A percentile compares a stretch with the other conserved stretches of the same genome.
These are phyloP conservation scores for Backusella sp. DNA, from an alignment of 192 early-diverging fungal genomes.

Conservation along the genomic window DNA sequence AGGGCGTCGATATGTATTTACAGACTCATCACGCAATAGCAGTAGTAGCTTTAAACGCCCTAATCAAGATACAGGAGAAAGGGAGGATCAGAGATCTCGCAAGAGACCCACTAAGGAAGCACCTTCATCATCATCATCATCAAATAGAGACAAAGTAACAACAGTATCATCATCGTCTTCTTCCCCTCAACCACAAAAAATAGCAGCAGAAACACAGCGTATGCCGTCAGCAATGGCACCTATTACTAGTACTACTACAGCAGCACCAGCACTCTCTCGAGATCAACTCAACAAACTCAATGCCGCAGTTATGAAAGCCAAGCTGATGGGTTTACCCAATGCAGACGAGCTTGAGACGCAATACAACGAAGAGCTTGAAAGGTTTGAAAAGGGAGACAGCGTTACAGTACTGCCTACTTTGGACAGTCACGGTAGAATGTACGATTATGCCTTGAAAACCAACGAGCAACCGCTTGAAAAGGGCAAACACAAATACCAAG, in stretches of 20 bases:
- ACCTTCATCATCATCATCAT: neutral
- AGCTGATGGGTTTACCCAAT: slow-evolving; percentile 64
- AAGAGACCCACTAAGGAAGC: slow-evolving; percentile 7
- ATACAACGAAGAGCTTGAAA: slow-evolving; percentile 60
- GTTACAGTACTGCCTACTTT: slow-evolving; percentile 49
- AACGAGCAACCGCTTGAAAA: slow-evolving; percentile 28
- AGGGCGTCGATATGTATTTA: neutral
- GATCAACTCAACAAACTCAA: slow-evolving; percentile 86
- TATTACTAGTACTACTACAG: neutral
- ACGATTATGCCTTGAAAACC: slow-evolving; percentile 44
- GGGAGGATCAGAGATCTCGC: neutral
- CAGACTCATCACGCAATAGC: neutral
- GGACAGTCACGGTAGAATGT: slow-evolving; percentile 55
- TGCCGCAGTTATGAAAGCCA: slow-evolving; percentile 79
- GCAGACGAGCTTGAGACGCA: slow-evolving; percentile 65
- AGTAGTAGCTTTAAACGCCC: neutral
- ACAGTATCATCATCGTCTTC: neutral
- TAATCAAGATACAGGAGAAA: neutral
- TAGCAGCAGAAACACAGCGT: neutral
- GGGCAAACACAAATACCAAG: slow-evolving; percentile 47
- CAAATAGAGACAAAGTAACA: slow-evolving; percentile 5
- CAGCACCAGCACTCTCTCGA: slow-evolving; percentile 39
- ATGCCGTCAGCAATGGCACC: slow-evolving; percentile 1
- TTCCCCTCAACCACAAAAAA: neutral
- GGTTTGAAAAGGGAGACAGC: slow-evolving; percentile 30